These are phyloP conservation scores for Mycena galopus DNA, from an alignment of 768 basidiomycete species.

Conservation along the genomic window DNA sequence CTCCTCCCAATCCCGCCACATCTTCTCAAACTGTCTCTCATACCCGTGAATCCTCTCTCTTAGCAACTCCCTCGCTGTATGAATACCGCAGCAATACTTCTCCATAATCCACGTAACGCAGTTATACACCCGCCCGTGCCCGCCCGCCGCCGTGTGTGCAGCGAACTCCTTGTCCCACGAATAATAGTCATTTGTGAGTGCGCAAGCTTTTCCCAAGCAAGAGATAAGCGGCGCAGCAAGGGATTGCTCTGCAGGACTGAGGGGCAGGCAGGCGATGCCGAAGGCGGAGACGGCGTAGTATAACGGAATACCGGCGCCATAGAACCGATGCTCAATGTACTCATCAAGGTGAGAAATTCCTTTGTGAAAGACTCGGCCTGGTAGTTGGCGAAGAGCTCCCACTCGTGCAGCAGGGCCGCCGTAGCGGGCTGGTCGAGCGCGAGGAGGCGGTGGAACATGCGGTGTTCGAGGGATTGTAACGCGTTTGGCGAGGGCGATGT, in stretches of 20 bases:
- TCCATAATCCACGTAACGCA: slow-evolving; percentile 2
- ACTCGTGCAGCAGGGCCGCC: background rate
- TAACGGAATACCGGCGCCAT: background rate
- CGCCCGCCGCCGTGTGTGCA: slow-evolving; percentile 2
- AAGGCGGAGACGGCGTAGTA: slow-evolving; percentile 2
- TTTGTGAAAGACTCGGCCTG: background rate
- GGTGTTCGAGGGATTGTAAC: slow-evolving; percentile 1
- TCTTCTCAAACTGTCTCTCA: background rate
- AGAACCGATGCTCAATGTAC: slow-evolving; percentile 7
- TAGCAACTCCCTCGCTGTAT: slow-evolving; percentile 6
- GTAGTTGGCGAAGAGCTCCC: slow-evolving; percentile 7
- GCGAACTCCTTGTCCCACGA: slow-evolving; percentile 8
- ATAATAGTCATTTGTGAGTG: slow-evolving; percentile 11
- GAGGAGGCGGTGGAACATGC: slow-evolving; percentile 11
- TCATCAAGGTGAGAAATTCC: slow-evolving; percentile 3
- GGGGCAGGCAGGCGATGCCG: background rate
- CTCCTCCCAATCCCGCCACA: slow-evolving; percentile 7
- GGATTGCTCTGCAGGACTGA: background rate
- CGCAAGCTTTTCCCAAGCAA: background rate
- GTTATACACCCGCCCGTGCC: slow-evolving; percentile 5
- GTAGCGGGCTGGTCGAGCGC: slow-evolving; percentile 4
- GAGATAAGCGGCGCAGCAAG: background rate
- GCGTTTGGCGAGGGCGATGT: slow-evolving; percentile 4
- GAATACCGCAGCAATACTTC: background rate
- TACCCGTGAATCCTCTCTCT: slow-evolving; percentile 5